Conservation (phyloP, 345 rosid genomes). For the Physaria fendleri region DNA sequence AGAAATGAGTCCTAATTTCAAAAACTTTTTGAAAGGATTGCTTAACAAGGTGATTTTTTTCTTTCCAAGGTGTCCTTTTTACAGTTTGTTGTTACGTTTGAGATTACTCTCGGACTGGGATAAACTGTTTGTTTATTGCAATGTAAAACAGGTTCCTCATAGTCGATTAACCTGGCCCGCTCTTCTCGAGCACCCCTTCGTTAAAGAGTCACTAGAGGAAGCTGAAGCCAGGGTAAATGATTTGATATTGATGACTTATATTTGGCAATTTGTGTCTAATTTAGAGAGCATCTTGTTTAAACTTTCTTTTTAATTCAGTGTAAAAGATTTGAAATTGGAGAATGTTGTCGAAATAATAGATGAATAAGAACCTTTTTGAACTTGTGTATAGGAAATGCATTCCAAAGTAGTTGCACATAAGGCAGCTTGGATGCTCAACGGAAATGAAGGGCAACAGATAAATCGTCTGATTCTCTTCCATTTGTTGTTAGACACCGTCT, state of each 20-base stretch:
- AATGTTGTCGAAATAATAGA: slow-evolving; percentile 6
- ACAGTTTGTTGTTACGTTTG: not conserved
- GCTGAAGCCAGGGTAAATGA: slow-evolving; percentile 62
- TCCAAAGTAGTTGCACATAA: slow-evolving; percentile 37
- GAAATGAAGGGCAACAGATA: slow-evolving; percentile 37
- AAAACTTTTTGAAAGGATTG: slow-evolving; percentile 88
- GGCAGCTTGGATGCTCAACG: slow-evolving; percentile 41
- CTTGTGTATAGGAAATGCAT: slow-evolving; percentile 41
- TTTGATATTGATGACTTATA: slow-evolving; percentile 5
- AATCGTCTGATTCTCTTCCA: slow-evolving; percentile 36
- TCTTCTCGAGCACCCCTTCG: slow-evolving; percentile 93
- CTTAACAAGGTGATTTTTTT: slow-evolving; percentile 67
- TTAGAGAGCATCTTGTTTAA: slow-evolving; percentile 2
- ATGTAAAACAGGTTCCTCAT: slow-evolving; percentile 68
- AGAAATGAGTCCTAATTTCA: slow-evolving; percentile 76
- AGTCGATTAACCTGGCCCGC: slow-evolving; percentile 91
- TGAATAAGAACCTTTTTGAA: slow-evolving; percentile 16
- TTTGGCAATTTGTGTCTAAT: slow-evolving; percentile 9
- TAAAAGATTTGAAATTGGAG: slow-evolving; percentile 4
- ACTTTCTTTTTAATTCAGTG: not conserved
- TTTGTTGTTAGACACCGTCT: slow-evolving; percentile 7
- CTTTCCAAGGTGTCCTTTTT: not conserved
- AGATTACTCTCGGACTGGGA: not conserved
- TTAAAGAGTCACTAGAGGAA: slow-evolving; percentile 62
- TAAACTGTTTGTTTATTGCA: slow-evolving; percentile 13